These are phyloP conservation scores for Linnemannia schmuckeri DNA, from an alignment of 192 early-diverging fungal genomes.

Conservation along the genomic window DNA sequence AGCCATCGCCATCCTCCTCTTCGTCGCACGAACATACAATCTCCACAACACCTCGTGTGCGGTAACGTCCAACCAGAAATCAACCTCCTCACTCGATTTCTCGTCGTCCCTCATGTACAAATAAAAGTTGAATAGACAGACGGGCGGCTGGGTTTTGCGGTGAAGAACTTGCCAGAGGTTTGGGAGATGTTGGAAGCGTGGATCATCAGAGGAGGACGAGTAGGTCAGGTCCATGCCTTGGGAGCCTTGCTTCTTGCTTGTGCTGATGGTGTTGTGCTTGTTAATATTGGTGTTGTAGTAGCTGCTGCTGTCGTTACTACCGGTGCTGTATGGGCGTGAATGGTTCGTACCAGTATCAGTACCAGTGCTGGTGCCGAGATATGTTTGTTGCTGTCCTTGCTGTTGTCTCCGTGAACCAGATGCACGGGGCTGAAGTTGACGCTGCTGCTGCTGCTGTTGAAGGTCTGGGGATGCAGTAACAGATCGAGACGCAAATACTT, in stretches of 20 bases:
- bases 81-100: constrained; percentile 74
- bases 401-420: background rate
- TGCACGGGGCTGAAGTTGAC: background rate
- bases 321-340: background rate
- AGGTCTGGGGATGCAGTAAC: background rate
- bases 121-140: constrained; percentile 86
- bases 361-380: background rate
- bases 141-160: constrained; percentile 75
- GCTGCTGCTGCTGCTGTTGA: constrained; percentile 2
- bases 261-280: background rate
- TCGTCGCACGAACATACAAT: constrained; percentile 58
- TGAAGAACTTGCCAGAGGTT: constrained; percentile 77
- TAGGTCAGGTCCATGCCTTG: constrained; percentile 30
- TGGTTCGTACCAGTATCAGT: background rate
- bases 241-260: constrained; percentile 17
- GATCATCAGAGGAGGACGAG: constrained; percentile 25
- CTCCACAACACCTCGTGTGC: constrained; percentile 80
- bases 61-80: constrained; percentile 82
- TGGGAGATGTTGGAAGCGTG: constrained; percentile 61
- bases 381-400: background rate
- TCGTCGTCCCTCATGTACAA: constrained; percentile 79
- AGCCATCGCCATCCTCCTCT: constrained; percentile 15
- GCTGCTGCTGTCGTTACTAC: background rate
- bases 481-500: background rate
- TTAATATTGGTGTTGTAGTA: constrained; percentile 1